Evolutionary conservation across 1,284 basidiomycete genomes (phyloP).

Genomic region (Rhodotorula sp.): DNA sequence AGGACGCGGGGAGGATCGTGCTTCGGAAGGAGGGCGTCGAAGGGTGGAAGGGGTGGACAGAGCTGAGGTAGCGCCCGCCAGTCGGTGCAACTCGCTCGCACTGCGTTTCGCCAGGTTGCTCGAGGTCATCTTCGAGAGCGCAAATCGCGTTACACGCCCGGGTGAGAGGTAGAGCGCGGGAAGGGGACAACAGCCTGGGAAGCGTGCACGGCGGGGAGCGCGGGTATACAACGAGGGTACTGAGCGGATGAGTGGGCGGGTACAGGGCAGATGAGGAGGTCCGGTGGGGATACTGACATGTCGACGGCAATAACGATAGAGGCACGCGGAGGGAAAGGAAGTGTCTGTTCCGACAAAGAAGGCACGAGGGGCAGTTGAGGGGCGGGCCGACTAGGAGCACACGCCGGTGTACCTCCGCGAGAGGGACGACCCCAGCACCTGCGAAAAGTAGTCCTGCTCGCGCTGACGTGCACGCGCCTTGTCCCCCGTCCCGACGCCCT

Average conservation of each 20-base stretch:
- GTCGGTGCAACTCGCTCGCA: background rate
- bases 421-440: constrained; percentile 11
- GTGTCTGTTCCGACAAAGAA: background rate
- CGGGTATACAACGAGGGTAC: background rate
- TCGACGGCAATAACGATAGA: too few species aligned
- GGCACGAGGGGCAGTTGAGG: background rate
- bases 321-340: too few species aligned
- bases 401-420: constrained; percentile 3
- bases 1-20: constrained; percentile 66
- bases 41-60: constrained; percentile 15
- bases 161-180: background rate
- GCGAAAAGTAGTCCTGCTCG: constrained; percentile 25
- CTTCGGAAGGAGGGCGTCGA: constrained; percentile 56
- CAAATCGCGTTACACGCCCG: too few species aligned
- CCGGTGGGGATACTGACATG: too few species aligned
- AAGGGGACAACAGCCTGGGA: background rate
- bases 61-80: constrained; percentile 10
- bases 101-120: too few species aligned
- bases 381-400: background rate
- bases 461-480: background rate
- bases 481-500: too few species aligned
- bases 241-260: too few species aligned
- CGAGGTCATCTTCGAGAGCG: too few species aligned
- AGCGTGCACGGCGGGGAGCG: too few species aligned
- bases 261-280: too few species aligned